These are phyloP conservation scores for Tylopilus felleus DNA, from an alignment of 768 basidiomycete genomes.

Conservation along the genomic window DNA sequence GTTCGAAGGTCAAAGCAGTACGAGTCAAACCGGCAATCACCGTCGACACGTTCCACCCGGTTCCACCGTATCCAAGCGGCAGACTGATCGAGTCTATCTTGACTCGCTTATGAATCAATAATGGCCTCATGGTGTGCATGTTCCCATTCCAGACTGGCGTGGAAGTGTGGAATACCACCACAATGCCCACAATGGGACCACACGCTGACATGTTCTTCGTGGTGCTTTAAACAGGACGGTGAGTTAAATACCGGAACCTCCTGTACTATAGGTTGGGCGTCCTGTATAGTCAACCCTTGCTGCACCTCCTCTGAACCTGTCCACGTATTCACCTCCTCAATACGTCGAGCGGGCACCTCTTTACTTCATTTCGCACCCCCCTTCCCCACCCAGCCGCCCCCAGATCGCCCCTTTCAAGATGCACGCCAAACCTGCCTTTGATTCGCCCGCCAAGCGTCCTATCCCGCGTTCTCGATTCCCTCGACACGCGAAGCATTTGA, in stretches of 20 bases:
- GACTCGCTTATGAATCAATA: slow-evolving; percentile 11
- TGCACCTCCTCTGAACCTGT: background rate
- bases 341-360: background rate
- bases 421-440: slow-evolving; percentile 7
- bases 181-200: slow-evolving; percentile 14
- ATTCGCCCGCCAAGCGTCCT: slow-evolving; percentile 7
- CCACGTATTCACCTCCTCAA: slow-evolving; percentile 1
- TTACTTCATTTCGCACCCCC: background rate
- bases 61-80: slow-evolving; percentile 5
- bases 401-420: slow-evolving; percentile 6
- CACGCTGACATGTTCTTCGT: slow-evolving; percentile 6
- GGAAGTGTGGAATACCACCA: slow-evolving; percentile 21
- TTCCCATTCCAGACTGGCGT: slow-evolving; percentile 14
- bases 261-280: background rate
- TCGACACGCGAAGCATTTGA: slow-evolving; percentile 12
- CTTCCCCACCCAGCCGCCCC: background rate
- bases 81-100: slow-evolving; percentile 6
- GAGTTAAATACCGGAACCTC: slow-evolving; percentile 25
- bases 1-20: background rate
- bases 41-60: slow-evolving; percentile 6
- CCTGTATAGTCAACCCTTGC: background rate
- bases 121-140: slow-evolving; percentile 15
- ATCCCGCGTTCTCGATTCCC: slow-evolving; percentile 10
- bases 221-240: slow-evolving; percentile 3
- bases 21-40: slow-evolving; percentile 11